phyloP scores from a whole-genome alignment of 1,284 basidiomycete genomes.

The Rhizoctonia solani region DNA sequence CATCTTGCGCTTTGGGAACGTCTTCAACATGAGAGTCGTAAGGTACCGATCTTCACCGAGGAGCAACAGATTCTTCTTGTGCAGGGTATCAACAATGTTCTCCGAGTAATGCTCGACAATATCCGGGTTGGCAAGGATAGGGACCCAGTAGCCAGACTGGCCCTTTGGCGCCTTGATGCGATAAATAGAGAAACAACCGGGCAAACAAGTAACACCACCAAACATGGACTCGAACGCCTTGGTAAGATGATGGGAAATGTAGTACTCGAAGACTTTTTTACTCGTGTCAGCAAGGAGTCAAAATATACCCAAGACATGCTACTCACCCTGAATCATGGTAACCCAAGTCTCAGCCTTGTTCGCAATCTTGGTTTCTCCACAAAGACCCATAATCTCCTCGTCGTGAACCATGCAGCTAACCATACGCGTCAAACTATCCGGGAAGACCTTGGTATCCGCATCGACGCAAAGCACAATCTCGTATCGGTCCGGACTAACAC shows the following conservation, averaged over 20 bases:
- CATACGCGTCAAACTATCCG: slow-evolving; percentile 90
- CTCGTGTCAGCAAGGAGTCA: slow-evolving; percentile 1
- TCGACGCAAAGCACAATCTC: slow-evolving; percentile 97
- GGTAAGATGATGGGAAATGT: slow-evolving; percentile 98
- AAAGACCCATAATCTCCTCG: slow-evolving; percentile 97
- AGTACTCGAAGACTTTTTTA: slow-evolving; percentile 94
- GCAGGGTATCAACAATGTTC: slow-evolving; percentile 95
- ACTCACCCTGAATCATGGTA: slow-evolving; percentile 95
- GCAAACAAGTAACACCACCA: slow-evolving; percentile 98
- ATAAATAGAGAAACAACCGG: slow-evolving; percentile 99
- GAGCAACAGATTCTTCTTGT: slow-evolving; percentile 98
- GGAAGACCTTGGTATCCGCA: slow-evolving; percentile 98
- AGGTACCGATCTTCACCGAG: slow-evolving; percentile 99
- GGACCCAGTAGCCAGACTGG: slow-evolving; percentile 94
- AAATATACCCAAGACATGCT: slow-evolving; percentile 40
- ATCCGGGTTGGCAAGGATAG: slow-evolving; percentile 95
- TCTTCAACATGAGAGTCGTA: slow-evolving; percentile 94
- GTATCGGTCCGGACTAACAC: slow-evolving; percentile 95
- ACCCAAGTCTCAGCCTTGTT: slow-evolving; percentile 99
- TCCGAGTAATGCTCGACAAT: slow-evolving; percentile 98
- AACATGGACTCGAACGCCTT: slow-evolving; percentile 99
- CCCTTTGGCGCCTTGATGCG: slow-evolving; percentile 97
- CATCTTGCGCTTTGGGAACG: slow-evolving; percentile 99
- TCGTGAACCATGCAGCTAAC: slow-evolving; percentile 95
- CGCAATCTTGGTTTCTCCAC: slow-evolving; percentile 98